Base-by-base conservation (phyloP, 2,329 filamentous ascomycete species). In the Septoria petroselini region DNA sequence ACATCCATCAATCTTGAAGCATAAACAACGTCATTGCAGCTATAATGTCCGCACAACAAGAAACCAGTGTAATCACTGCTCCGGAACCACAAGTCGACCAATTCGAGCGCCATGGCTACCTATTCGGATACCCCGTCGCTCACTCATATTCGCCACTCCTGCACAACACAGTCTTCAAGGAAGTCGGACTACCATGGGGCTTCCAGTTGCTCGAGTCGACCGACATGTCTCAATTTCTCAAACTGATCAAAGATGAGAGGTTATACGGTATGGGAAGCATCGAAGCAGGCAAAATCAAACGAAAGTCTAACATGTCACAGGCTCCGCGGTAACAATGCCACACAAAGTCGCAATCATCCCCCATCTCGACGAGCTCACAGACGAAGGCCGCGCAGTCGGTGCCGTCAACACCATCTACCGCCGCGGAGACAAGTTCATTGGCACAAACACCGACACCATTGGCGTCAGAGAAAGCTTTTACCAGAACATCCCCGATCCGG, bases 361-460 rank as follows among this genome's bases (percentile, higher is more conserved):
- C 0, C 76, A 88, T 59, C 77, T 91, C 7, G 86, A 91, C 63
- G 80, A 83, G 46, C 73, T 91, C 30, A 89, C 86, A 5, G 77
- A 81, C 17, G 85, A 90, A 69, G 86, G 82, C 58, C 77, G 78
- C 41, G 82, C 84, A 29, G 84, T 90, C 17, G 86, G 87, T 40
- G 87, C 87, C 42, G 84, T 85, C 69, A 91, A 93, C 73, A 93
- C 87, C 0, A 77, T 91, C 44, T 91, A 85, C 71, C 67, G 87
- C 39, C 74, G 78, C 17, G 68, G 72, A 39, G 72, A 74, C 40
- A 65, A 73, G 39, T 58, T 63, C 57, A 82, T 85, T 68, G 88
- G 87, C 45, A 85, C 86, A 35, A 91, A 93, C 72, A 91, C 88
- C 3, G 88, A 93, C 68, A 86, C 85, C 52, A 77, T 89, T 49